Percentiles rank a stretch among this genome's conserved stretches.
Conservation (phyloP, 768 basidiomycete genomes). For the Jaapia argillacea region DNA sequence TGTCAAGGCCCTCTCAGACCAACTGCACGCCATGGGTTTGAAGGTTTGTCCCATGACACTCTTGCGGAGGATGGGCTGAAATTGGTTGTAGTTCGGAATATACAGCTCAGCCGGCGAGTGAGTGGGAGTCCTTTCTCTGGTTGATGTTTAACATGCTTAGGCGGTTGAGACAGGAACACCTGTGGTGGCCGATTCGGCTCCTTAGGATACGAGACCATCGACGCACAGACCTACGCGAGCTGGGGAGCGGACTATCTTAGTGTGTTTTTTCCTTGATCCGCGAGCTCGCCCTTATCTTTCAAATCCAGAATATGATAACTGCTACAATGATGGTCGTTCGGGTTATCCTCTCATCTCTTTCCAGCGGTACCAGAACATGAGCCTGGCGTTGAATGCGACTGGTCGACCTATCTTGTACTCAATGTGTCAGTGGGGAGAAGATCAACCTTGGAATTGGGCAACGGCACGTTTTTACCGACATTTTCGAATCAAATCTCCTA, state of each 20-base stretch:
- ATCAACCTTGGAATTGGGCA: slow-evolving; percentile 30
- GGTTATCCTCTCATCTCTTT: background rate
- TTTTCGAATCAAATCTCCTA: too few species aligned
- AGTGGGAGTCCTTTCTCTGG: slow-evolving; percentile 4
- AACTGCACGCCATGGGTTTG: slow-evolving; percentile 23
- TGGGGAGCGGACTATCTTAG: slow-evolving; percentile 30
- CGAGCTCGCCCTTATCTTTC: background rate
- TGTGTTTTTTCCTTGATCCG: slow-evolving; percentile 5
- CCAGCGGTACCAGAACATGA: slow-evolving; percentile 16
- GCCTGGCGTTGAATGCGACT: slow-evolving; percentile 25
- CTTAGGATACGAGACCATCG: slow-evolving; percentile 28
- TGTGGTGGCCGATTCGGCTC: slow-evolving; percentile 28
- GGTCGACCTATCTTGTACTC: slow-evolving; percentile 28
- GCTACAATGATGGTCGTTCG: slow-evolving; percentile 27
- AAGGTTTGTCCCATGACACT: slow-evolving; percentile 12
- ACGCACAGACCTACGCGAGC: slow-evolving; percentile 28
- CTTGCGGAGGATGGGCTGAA: background rate
- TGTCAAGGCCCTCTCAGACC: slow-evolving; percentile 19
- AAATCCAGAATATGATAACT: slow-evolving; percentile 26
- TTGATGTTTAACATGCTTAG: background rate
- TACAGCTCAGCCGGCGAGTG: slow-evolving; percentile 25
- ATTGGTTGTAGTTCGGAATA: slow-evolving; percentile 20
- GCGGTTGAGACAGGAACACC: slow-evolving; percentile 15
- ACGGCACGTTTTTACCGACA: too few species aligned
- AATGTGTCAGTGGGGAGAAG: slow-evolving; percentile 32